Conservation (phyloP, 169 alveolate species). For the Babesia ovata region DNA sequence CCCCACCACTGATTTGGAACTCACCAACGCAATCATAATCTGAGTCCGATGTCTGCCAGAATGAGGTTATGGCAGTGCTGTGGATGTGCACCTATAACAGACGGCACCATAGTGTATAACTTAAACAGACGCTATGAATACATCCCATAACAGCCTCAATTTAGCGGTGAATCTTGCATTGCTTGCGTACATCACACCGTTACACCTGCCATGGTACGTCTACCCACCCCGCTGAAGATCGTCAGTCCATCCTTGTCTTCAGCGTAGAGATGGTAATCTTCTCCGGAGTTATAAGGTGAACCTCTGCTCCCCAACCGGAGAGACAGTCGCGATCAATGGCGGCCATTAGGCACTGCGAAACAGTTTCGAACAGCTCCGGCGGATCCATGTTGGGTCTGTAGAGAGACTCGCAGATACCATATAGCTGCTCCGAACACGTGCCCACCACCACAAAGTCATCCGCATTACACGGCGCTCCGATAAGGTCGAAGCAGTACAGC, state of each 20-base stretch:
- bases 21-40: no score
- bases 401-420: constrained; percentile 95
- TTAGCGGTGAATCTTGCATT: no score
- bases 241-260: constrained; percentile 70
- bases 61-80: no score
- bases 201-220: no score
- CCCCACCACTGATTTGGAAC: no score
- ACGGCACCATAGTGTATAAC: no score
- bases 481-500: constrained; percentile 88
- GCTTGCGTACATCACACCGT: no score
- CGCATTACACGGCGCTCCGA: constrained; percentile 87
- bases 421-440: constrained; percentile 92
- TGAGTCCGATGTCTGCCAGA: no score
- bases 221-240: no score
- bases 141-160: no score
- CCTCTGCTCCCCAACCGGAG: constrained; percentile 98
- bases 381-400: constrained; percentile 89
- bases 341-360: constrained; percentile 92
- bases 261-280: constrained; percentile 45
- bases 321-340: constrained; percentile 94
- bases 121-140: no score
- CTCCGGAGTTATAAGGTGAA: constrained; percentile 79
- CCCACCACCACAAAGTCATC: constrained; percentile 93
- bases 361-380: constrained; percentile 90
- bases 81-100: no score